phyloP scores from a whole-genome alignment of 176 grass and related monocot genomes.

The Paspalum vaginatum region DNA sequence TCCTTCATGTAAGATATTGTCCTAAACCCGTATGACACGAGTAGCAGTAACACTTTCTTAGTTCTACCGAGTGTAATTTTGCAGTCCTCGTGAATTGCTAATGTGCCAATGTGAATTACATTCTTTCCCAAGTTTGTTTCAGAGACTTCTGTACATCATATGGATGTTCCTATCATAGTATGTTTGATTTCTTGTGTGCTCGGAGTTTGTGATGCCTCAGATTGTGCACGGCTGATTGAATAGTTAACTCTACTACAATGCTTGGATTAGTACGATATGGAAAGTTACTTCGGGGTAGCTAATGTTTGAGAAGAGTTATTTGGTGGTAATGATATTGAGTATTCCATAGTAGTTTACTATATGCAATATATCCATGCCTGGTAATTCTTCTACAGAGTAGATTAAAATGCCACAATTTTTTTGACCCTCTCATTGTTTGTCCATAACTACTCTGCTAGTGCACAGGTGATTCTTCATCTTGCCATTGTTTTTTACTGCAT shows the following conservation, averaged over 20 bases:
- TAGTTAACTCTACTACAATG: conserved; percentile 22
- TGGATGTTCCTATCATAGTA: conserved; percentile 11
- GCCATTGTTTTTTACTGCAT: background rate
- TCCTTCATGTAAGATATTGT: background rate
- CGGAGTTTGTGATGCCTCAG: background rate
- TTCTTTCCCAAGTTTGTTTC: background rate
- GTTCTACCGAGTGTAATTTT: background rate
- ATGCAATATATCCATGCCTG: background rate
- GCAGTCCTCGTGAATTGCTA: background rate
- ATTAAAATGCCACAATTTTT: background rate
- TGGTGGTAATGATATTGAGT: background rate
- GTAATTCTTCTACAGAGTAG: background rate
- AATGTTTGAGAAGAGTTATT: conserved; percentile 5
- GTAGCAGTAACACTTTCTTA: background rate
- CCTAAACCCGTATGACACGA: background rate
- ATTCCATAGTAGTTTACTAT: background rate
- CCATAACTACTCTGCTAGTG: background rate
- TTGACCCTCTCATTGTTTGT: background rate
- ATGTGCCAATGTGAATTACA: background rate
- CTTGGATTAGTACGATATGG: background rate
- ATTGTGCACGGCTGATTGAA: background rate
- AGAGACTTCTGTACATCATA: background rate
- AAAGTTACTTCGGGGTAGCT: background rate
- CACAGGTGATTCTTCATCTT: conserved; percentile 1
- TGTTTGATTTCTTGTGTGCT: background rate